Conservation (phyloP, 305 asterid genomes). For the Fraxinus latifolia region DNA sequence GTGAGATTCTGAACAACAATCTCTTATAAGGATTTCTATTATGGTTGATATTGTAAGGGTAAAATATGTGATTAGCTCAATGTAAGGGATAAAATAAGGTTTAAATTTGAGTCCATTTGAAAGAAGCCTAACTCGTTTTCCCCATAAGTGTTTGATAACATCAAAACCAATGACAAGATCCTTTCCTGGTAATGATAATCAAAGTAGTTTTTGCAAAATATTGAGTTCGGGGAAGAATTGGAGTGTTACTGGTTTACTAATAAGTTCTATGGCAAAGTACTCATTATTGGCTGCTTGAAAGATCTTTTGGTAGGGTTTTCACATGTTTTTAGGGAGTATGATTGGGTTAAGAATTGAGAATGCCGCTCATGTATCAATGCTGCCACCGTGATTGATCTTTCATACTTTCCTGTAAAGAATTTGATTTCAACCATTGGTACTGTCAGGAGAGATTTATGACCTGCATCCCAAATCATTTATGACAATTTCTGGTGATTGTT, state of each 20-base stretch:
- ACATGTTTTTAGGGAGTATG: no score
- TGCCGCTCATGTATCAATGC: no score
- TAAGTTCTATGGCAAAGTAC: background rate
- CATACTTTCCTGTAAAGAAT: background rate
- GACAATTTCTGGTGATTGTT: background rate
- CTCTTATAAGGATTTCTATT: background rate
- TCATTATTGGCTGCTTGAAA: background rate
- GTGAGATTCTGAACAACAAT: background rate
- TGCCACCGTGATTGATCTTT: no score
- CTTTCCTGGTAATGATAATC: background rate
- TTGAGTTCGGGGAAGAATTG: background rate
- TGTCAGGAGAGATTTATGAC: background rate
- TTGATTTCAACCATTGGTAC: background rate
- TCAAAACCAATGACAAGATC: background rate
- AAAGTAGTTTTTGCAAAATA: background rate
- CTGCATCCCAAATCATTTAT: background rate
- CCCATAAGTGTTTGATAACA: background rate
- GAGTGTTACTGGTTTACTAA: background rate
- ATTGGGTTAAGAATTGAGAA: no score
- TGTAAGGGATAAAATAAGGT: background rate
- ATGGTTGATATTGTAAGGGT: background rate
- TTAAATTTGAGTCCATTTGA: background rate
- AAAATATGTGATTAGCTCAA: background rate
- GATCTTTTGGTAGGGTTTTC: no score
- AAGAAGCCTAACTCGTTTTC: background rate